Percentiles rank a stretch among this genome's conserved stretches.
Evolutionary conservation across 139 green algal species (phyloP).

Genomic region (Pleodorina starrii): DNA sequence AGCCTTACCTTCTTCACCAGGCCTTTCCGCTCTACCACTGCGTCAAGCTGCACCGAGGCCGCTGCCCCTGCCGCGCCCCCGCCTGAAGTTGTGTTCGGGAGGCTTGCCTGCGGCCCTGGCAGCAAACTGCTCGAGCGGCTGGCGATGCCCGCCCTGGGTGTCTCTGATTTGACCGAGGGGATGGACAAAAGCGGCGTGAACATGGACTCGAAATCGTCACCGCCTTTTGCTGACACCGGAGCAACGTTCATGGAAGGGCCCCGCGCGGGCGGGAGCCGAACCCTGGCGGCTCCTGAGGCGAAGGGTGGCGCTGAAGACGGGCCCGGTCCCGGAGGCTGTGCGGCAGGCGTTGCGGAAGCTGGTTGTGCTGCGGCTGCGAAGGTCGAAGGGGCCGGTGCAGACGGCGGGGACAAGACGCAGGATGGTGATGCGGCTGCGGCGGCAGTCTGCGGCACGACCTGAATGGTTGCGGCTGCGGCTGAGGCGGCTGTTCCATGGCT

Average conservation of each 20-base stretch:
- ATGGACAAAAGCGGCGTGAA: conserved; percentile 28
- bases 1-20: conserved; percentile 23
- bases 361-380: not conserved
- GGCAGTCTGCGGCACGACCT: not conserved
- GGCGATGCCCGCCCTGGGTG: not conserved
- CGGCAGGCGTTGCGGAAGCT: not conserved
- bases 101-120: not conserved
- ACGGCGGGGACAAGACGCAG: not conserved
- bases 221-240: not conserved
- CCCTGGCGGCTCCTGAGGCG: not conserved
- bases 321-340: not conserved
- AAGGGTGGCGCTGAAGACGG: not conserved
- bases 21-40: not conserved
- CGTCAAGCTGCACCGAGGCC: not conserved
- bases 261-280: conserved; percentile 4
- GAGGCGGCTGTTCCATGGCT: not conserved
- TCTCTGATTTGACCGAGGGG: conserved; percentile 7
- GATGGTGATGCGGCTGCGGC: not conserved
- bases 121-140: conserved; percentile 8
- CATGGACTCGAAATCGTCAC: conserved; percentile 31
- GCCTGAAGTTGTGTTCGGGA: not conserved
- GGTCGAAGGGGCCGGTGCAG: too few relatives aligned
- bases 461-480: not conserved
- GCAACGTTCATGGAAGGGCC: not conserved
- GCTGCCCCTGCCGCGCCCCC: not conserved